Evolutionary conservation across 257 asterid genomes (phyloP).

Genomic region (Cruciata laevipes): DNA sequence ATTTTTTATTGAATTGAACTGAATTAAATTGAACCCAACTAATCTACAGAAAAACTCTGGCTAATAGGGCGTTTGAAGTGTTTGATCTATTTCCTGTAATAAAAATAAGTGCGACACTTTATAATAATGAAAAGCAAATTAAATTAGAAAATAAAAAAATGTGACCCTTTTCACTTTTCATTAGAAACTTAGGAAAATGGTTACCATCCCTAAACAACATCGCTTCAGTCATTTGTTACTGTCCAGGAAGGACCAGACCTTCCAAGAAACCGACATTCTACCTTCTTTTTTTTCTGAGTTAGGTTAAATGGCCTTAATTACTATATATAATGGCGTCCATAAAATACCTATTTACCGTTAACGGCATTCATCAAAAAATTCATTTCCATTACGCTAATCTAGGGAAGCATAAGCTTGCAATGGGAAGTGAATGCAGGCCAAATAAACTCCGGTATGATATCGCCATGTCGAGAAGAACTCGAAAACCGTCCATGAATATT

Average conservation of each 20-base stretch:
- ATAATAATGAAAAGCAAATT: too few relatives aligned
- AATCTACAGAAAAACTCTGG: too few relatives aligned
- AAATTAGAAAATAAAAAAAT: too few relatives aligned
- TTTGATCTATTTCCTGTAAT: too few relatives aligned
- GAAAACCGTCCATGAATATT: slow-evolving; percentile 27
- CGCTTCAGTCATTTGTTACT: neutral
- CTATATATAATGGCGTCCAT: neutral
- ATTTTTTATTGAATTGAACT: too few relatives aligned
- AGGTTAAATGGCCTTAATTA: neutral
- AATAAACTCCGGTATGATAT: slow-evolving; percentile 32
- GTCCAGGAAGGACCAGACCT: slow-evolving; percentile 5
- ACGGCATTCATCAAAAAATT: neutral
- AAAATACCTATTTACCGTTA: neutral
- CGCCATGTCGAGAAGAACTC: slow-evolving; percentile 58
- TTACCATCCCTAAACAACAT: neutral
- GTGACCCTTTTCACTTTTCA: too few relatives aligned
- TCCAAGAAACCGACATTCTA: slow-evolving; percentile 16
- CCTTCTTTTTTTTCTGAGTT: slow-evolving; percentile 5
- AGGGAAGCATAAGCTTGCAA: too few relatives aligned
- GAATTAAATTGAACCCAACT: too few relatives aligned
- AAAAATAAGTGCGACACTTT: too few relatives aligned
- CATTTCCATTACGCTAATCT: neutral
- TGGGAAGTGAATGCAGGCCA: slow-evolving; percentile 19
- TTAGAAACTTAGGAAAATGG: neutral
- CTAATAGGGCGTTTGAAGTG: too few relatives aligned